Percentiles rank a stretch among this genome's conserved stretches.
These are phyloP conservation scores for Venturia nashicola DNA, from an alignment of 2,329 filamentous ascomycete species.

Conservation along the genomic window DNA sequence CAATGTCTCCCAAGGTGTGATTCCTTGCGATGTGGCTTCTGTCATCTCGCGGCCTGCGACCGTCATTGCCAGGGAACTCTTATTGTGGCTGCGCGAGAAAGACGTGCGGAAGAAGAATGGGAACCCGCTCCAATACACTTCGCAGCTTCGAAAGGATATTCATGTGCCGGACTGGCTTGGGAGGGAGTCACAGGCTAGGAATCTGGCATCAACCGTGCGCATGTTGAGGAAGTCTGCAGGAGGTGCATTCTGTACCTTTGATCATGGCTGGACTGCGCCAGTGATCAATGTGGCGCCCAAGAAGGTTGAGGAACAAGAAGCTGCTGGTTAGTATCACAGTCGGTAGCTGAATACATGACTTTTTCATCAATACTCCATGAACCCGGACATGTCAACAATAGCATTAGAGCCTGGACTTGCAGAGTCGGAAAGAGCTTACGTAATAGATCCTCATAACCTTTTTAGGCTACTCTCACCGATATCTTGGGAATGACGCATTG, in stretches of 20 bases:
- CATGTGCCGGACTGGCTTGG: conserved; percentile 22
- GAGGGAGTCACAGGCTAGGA: conserved; percentile 23
- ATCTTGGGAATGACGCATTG: too few species aligned
- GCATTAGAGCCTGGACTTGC: too few species aligned
- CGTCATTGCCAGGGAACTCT: conserved; percentile 13
- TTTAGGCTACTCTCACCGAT: too few species aligned
- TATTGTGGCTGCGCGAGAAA: conserved; percentile 3
- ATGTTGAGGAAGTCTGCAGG: conserved; percentile 13
- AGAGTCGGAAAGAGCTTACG: too few species aligned
- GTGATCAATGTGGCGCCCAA: neutral
- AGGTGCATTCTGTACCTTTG: conserved; percentile 22
- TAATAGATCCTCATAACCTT: too few species aligned
- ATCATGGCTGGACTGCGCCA: conserved; percentile 21
- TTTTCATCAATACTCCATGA: too few species aligned
- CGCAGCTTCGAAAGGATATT: neutral
- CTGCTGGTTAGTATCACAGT: neutral
- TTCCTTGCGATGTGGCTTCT: conserved; percentile 20
- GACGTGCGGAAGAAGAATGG: conserved; percentile 2
- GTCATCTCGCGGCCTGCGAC: conserved; percentile 1
- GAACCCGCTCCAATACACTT: neutral
- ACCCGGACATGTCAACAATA: too few species aligned
- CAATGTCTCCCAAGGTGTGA: conserved; percentile 32
- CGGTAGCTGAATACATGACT: too few species aligned
- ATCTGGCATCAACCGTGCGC: conserved; percentile 21
- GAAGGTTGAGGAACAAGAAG: neutral